phyloP scores from a whole-genome alignment of 176 grass and related monocot genomes.

The Triticum turgidum region DNA sequence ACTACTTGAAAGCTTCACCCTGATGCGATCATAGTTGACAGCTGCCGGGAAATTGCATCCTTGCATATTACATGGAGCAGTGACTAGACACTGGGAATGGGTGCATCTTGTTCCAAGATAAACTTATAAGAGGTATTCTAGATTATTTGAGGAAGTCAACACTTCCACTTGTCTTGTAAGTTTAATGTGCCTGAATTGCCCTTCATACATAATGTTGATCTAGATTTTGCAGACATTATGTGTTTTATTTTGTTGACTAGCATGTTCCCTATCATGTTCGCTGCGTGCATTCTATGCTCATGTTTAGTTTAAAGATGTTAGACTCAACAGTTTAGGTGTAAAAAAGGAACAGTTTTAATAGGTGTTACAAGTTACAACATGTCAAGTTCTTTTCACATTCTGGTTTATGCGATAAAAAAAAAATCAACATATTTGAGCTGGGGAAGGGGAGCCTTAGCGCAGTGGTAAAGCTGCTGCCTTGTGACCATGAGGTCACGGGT shows the following conservation, averaged over 20 bases:
- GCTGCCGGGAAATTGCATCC: slow-evolving; percentile 21
- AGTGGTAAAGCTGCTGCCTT: too few species aligned
- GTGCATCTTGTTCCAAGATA: slow-evolving; percentile 37
- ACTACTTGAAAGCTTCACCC: slow-evolving; percentile 30
- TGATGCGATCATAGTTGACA: slow-evolving; percentile 33
- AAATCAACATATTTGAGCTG: too few species aligned
- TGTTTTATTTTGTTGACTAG: slow-evolving; percentile 8
- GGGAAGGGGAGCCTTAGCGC: too few species aligned
- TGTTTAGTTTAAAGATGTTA: slow-evolving; percentile 3
- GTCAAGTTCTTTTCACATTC: too few species aligned
- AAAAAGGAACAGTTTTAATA: too few species aligned
- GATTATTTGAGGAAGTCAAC: slow-evolving; percentile 15
- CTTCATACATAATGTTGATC: slow-evolving; percentile 22
- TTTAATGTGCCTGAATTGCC: slow-evolving; percentile 34
- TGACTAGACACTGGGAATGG: neutral
- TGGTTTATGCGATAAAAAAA: too few species aligned
- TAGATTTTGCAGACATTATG: slow-evolving; percentile 2
- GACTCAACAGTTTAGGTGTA: neutral
- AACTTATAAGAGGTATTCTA: slow-evolving; percentile 31
- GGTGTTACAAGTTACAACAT: too few species aligned
- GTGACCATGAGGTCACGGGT: too few species aligned
- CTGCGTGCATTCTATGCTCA: neutral
- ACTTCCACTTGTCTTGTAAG: slow-evolving; percentile 41
- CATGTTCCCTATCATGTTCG: neutral
- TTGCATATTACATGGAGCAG: slow-evolving; percentile 28